These are phyloP conservation scores for Paspalum vaginatum DNA, from an alignment of 176 grass and related monocot species.

Conservation along the genomic window DNA sequence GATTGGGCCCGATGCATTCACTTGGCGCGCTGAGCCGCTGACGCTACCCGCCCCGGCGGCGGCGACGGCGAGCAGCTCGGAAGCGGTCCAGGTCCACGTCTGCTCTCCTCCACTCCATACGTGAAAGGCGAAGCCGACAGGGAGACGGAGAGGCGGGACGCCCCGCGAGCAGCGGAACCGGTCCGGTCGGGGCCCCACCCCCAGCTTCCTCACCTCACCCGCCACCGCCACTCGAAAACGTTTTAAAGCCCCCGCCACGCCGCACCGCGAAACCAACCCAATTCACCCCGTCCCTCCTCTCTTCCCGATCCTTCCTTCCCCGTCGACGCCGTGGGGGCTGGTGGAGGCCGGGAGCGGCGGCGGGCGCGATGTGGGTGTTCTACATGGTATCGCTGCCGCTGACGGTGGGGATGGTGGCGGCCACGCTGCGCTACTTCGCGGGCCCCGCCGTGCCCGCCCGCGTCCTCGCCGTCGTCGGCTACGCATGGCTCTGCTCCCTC, in stretches of 20 bases:
- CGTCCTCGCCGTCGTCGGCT: slow-evolving; percentile 89
- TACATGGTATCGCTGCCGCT: slow-evolving; percentile 87
- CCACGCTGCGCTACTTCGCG: slow-evolving; percentile 96
- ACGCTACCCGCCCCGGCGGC: background rate
- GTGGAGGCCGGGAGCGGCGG: background rate
- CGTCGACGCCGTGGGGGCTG: background rate
- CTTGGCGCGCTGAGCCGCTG: background rate
- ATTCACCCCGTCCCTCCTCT: background rate
- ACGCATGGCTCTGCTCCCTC: slow-evolving; percentile 98
- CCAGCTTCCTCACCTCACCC: background rate
- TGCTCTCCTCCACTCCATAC: background rate
- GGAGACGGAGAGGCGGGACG: background rate
- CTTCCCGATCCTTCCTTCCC: background rate
- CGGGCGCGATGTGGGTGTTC: slow-evolving; percentile 79
- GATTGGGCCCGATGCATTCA: slow-evolving; percentile 9
- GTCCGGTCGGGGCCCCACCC: slow-evolving; percentile 23
- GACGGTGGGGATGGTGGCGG: slow-evolving; percentile 76
- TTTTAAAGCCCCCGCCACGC: slow-evolving; percentile 39
- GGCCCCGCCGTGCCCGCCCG: slow-evolving; percentile 75
- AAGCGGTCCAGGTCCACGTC: slow-evolving; percentile 35
- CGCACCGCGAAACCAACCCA: background rate
- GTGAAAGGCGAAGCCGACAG: background rate
- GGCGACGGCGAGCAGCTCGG: slow-evolving; percentile 17
- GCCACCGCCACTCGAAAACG: background rate
- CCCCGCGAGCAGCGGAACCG: slow-evolving; percentile 39